These are phyloP conservation scores for Linum tenue DNA, from an alignment of 345 rosid genomes.

Conservation along the genomic window DNA sequence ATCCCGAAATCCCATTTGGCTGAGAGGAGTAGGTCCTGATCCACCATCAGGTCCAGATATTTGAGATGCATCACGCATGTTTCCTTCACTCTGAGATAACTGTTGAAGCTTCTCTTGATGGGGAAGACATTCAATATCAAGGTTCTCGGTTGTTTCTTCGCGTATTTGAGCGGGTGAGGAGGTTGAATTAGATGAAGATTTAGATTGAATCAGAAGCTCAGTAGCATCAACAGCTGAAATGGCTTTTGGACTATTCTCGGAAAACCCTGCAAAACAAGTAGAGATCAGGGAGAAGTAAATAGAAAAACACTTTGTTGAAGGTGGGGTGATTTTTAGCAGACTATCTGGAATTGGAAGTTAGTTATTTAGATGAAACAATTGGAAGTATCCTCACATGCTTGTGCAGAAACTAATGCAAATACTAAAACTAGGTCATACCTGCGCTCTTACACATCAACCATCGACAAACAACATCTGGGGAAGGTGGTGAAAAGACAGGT, in stretches of 20 bases:
- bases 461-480: slow-evolving; percentile 39
- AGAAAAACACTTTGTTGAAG: slow-evolving; percentile 19
- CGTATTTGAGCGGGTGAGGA: slow-evolving; percentile 24
- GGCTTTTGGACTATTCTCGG: slow-evolving; percentile 26
- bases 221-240: slow-evolving; percentile 20
- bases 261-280: slow-evolving; percentile 29
- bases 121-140: slow-evolving; percentile 23
- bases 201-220: slow-evolving; percentile 21
- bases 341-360: slow-evolving; percentile 18
- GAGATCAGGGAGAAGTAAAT: slow-evolving; percentile 8
- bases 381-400: not conserved
- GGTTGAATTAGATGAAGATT: slow-evolving; percentile 19
- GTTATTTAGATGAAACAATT: not conserved
- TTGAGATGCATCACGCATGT: slow-evolving; percentile 59
- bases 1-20: slow-evolving; percentile 94
- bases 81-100: slow-evolving; percentile 30
- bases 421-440: slow-evolving; percentile 33
- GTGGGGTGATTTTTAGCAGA: slow-evolving; percentile 15
- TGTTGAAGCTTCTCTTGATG: slow-evolving; percentile 14
- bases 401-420: slow-evolving; percentile 1
- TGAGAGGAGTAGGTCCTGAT: slow-evolving; percentile 73
- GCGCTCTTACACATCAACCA: slow-evolving; percentile 37
- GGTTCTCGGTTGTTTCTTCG: slow-evolving; percentile 20
- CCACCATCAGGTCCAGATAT: slow-evolving; percentile 78
- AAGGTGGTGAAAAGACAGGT: slow-evolving; percentile 65